Evolutionary conservation across 2,329 filamentous ascomycete genomes (phyloP), one percentile per base, ranked within the genome.

Genomic region (Colletotrichum scovillei): DNA sequence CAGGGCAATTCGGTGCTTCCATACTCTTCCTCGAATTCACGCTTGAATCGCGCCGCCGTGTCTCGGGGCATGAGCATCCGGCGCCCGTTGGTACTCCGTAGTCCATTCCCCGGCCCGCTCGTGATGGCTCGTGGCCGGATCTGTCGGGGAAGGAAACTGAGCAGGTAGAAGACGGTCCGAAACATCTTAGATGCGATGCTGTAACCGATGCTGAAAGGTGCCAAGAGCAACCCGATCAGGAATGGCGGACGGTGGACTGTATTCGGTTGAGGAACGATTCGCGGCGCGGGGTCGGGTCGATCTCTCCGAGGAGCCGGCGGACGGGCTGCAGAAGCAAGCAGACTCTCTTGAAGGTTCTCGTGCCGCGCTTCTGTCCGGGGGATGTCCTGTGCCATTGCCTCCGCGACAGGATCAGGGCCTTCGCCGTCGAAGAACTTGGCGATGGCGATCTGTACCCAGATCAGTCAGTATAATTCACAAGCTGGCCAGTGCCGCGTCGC

Each of bases 381-480:
- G 52, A 91, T 87, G n/a, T 87, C 83, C 65, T 88, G 84, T 8
- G 92, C 89, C 63, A 92, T 88, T 71, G 94, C 94, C 84, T 97
- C 94, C 71, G 93, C 93, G 22, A 96, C 86, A 14, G 91, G 93
- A 81, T 97, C 94, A 62, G 95, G 90, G 4, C 93, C 93, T 84
- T 98, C 97, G 77, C 97, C 97, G 79, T 99, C 97, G 81, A 98
- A 99, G 89, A 98, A 98, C 80, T 97, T 97, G 76, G 97, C 91
- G 76, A 99, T 96, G 71, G 97, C 96, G 78, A 98, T 98, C 92
- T 98, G 5, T 69, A 16, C 22, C 19, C 24, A 42, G 8, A 24
- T 24, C 66, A 16, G 70, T 65, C 14, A 72, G 30, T 19, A 24
- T 24, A n/a, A 22, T 28, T 42, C 9, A n/a, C 22, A 46, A 5